A percentile compares a stretch with the other conserved stretches of the same genome.
These are phyloP conservation scores for Colletotrichum sp. DNA, from an alignment of 2,329 filamentous ascomycete genomes.

Conservation along the genomic window DNA sequence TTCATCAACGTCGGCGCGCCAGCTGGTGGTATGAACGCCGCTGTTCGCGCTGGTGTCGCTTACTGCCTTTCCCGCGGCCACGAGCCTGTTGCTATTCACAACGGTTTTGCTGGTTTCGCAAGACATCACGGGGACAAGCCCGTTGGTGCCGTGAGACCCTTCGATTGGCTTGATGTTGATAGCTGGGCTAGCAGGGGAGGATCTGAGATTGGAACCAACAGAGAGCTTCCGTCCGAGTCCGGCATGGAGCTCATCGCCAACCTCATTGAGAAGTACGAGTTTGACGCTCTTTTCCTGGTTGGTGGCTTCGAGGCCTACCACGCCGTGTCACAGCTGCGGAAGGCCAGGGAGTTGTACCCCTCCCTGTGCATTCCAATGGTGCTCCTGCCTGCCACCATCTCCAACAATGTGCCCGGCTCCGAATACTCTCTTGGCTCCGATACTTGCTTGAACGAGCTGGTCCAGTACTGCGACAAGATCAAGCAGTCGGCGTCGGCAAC, in stretches of 20 bases:
- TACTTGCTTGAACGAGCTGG: slow-evolving; percentile 93
- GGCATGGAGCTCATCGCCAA: slow-evolving; percentile 84
- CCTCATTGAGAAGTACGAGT: slow-evolving; percentile 84
- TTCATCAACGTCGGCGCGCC: slow-evolving; percentile 98
- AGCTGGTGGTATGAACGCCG: slow-evolving; percentile 97
- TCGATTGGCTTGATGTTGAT: slow-evolving; percentile 94
- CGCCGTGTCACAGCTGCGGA: slow-evolving; percentile 83
- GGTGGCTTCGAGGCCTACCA: slow-evolving; percentile 98
- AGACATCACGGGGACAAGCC: slow-evolving; percentile 88
- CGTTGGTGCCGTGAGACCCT: slow-evolving; percentile 79
- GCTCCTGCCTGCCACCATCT: slow-evolving; percentile 93
- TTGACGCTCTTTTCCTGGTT: slow-evolving; percentile 90
- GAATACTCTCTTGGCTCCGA: slow-evolving; percentile 97
- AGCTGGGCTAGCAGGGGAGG: slow-evolving; percentile 95
- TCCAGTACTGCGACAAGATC: slow-evolving; percentile 96
- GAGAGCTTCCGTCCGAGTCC: slow-evolving; percentile 83
- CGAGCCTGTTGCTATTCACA: slow-evolving; percentile 90
- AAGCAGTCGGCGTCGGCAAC: slow-evolving; percentile 96
- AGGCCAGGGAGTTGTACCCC: slow-evolving; percentile 78
- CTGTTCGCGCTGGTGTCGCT: slow-evolving; percentile 88
- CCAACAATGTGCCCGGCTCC: slow-evolving; percentile 97
- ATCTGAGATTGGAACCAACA: slow-evolving; percentile 97
- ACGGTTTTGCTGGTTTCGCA: slow-evolving; percentile 93
- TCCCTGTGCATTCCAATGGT: slow-evolving; percentile 92
- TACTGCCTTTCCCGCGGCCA: slow-evolving; percentile 95